phyloP scores from a whole-genome alignment of 768 basidiomycete species.

The Lentinula edodes region DNA sequence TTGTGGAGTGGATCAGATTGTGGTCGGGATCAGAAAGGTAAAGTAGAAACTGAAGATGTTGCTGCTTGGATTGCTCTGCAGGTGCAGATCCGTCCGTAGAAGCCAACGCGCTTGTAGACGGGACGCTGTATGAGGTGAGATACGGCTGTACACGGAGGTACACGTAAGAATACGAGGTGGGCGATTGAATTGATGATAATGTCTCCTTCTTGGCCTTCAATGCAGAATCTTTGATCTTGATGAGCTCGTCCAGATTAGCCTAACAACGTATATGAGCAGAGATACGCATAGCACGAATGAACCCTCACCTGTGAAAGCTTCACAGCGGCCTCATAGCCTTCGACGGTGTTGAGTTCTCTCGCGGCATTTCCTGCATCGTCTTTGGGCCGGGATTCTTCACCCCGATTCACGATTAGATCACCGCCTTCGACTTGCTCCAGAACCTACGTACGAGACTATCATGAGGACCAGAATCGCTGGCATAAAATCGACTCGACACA shows the following conservation, averaged over 20 bases:
- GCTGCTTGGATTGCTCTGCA: constrained; percentile 31
- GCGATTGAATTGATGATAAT: constrained; percentile 32
- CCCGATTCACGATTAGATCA: constrained; percentile 82
- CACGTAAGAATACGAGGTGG: constrained; percentile 82
- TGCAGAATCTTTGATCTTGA: constrained; percentile 50
- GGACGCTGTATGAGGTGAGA: constrained; percentile 48
- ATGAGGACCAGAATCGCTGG: not conserved
- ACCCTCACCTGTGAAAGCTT: constrained; percentile 73
- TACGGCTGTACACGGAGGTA: constrained; percentile 94
- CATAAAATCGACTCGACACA: constrained; percentile 3
- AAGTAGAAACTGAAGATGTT: constrained; percentile 66
- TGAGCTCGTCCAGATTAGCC: constrained; percentile 75
- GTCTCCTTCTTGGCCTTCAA: constrained; percentile 21
- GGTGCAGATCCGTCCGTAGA: constrained; percentile 23
- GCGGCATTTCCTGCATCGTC: constrained; percentile 34
- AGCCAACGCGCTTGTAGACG: constrained; percentile 18
- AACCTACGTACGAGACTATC: constrained; percentile 41
- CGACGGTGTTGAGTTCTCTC: constrained; percentile 77
- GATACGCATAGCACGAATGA: not conserved
- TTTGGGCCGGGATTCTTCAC: constrained; percentile 70
- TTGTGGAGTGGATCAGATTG: constrained; percentile 65
- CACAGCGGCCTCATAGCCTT: constrained; percentile 78
- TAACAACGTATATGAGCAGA: constrained; percentile 19
- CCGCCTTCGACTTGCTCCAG: constrained; percentile 95
- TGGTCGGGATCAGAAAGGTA: constrained; percentile 77